Conservation (phyloP, 257 asterid genomes). For the Nyctanthes arbortristis region DNA sequence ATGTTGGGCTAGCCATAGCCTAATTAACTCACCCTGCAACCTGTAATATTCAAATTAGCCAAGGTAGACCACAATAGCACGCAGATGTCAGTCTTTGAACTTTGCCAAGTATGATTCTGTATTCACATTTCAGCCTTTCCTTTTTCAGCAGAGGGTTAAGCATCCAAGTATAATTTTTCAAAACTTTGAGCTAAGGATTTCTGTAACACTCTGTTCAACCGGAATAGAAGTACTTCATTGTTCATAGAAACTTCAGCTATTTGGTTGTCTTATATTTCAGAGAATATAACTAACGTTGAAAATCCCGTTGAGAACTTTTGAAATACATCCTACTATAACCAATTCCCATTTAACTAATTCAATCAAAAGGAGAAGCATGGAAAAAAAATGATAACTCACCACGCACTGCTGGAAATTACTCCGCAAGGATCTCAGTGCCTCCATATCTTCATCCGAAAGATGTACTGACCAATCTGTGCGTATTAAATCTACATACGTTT, state of each 20-base stretch:
- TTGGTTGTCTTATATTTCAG: background rate
- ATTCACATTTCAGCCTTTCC: too few species aligned
- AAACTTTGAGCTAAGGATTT: background rate
- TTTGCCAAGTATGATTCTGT: background rate
- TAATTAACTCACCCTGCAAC: background rate
- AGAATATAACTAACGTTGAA: background rate
- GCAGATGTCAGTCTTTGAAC: background rate
- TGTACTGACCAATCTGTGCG: constrained; percentile 47
- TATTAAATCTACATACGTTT: constrained; percentile 2
- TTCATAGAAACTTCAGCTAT: background rate
- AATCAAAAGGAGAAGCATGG: background rate
- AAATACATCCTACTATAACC: background rate
- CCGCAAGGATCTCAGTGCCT: constrained; percentile 66
- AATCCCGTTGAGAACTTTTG: background rate
- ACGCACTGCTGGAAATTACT: constrained; percentile 72
- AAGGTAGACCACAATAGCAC: background rate
- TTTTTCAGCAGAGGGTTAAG: too few species aligned
- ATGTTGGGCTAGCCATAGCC: background rate
- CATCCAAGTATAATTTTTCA: too few species aligned
- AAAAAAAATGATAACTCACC: constrained; percentile 47
- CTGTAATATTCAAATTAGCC: background rate
- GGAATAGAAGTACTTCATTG: background rate
- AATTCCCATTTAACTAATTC: too few species aligned
- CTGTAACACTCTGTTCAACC: background rate
- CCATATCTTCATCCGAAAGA: constrained; percentile 60